These are phyloP conservation scores for Trichoderma sp. DNA, from an alignment of 2,329 filamentous ascomycete species.

Conservation along the genomic window DNA sequence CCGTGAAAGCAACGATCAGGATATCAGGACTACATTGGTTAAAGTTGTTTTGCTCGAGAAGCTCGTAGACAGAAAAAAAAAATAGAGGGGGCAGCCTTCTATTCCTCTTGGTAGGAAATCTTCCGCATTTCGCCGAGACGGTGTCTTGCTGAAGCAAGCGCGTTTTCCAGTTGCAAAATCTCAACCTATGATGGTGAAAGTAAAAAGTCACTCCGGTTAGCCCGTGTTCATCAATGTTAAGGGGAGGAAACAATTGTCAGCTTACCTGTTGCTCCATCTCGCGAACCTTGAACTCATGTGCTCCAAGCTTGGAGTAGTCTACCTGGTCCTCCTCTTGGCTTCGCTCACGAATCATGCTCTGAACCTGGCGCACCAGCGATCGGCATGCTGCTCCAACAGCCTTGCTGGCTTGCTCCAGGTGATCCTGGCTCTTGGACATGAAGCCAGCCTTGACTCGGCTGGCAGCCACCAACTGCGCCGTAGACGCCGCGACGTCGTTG, in stretches of 20 bases:
- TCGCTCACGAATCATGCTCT: conserved; percentile 87
- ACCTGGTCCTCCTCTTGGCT: conserved; percentile 77
- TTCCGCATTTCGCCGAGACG: conserved; percentile 96
- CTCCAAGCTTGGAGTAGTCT: conserved; percentile 83
- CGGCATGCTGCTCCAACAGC: conserved; percentile 88
- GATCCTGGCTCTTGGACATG: conserved; percentile 96
- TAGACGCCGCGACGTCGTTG: conserved; percentile 94
- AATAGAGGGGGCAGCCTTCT: conserved; percentile 18
- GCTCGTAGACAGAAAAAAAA: not conserved
- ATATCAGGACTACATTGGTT: not conserved
- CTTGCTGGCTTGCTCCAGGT: conserved; percentile 85
- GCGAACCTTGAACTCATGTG: conserved; percentile 95
- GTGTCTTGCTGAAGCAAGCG: conserved; percentile 72
- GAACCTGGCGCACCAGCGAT: conserved; percentile 85
- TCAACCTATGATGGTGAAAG: conserved; percentile 64
- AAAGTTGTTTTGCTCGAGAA: not conserved
- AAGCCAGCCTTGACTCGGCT: conserved; percentile 96
- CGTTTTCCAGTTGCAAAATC: conserved; percentile 92
- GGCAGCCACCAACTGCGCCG: conserved; percentile 92
- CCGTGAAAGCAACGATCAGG: not conserved
- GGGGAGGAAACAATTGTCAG: not conserved
- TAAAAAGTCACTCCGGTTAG: not conserved
- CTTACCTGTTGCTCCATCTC: conserved; percentile 99
- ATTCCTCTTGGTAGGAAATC: conserved; percentile 86
- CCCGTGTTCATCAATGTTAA: not conserved